phyloP scores from a whole-genome alignment of 352 stramenopile species.

The Phytophthora tubulina region DNA sequence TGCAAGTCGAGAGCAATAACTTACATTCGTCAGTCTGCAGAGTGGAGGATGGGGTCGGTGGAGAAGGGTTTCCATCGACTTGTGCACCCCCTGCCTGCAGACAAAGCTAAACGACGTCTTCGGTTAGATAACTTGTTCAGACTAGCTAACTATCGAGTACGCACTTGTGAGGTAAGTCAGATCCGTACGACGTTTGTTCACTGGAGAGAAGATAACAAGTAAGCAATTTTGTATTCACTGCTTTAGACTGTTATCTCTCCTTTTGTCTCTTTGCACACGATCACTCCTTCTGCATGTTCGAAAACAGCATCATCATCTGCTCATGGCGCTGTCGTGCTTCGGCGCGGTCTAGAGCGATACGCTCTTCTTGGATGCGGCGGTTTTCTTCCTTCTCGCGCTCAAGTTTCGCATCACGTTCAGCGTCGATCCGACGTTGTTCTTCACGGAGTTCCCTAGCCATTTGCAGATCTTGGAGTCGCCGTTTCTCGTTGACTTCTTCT shows the following conservation, averaged over 20 bases:
- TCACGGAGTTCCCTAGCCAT: neutral
- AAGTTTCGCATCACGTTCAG: neutral
- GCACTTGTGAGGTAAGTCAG: neutral
- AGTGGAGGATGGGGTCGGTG: neutral
- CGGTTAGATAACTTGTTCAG: constrained; percentile 1
- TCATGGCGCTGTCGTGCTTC: neutral
- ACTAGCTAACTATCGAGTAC: constrained; percentile 7
- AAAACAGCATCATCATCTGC: neutral
- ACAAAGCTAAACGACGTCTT: neutral
- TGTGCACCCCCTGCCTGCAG: neutral
- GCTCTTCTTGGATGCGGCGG: neutral
- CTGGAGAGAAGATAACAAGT: neutral
- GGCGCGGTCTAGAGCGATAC: neutral
- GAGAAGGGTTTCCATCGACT: neutral
- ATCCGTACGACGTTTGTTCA: constrained; percentile 1
- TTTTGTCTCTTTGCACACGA: neutral
- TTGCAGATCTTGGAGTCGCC: neutral
- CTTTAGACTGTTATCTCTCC: neutral
- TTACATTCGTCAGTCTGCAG: neutral
- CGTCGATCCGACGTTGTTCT: neutral
- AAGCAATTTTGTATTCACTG: neutral
- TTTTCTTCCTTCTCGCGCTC: neutral
- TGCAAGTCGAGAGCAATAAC: neutral
- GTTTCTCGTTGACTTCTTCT: neutral
- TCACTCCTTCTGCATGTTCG: neutral